Evolutionary conservation across 805 yeast species (phyloP).

Genomic region (Candida boleticola): DNA sequence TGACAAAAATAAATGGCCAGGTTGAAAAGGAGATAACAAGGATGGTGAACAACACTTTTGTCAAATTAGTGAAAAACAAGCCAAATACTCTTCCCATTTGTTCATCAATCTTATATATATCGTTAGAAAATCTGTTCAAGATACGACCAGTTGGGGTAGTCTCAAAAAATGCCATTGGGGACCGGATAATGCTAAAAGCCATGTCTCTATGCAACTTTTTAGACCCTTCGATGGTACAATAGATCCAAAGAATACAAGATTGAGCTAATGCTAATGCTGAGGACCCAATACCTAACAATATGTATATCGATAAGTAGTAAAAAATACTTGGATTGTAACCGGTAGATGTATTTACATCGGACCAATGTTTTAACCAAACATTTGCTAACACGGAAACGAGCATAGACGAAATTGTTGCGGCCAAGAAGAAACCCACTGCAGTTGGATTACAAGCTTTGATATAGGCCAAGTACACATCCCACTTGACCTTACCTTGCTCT

Average conservation of each 20-base stretch:
- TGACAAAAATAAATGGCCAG: constrained; percentile 76
- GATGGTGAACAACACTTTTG: constrained; percentile 72
- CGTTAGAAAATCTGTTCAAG: constrained; percentile 87
- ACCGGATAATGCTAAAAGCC: constrained; percentile 71
- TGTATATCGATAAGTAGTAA: constrained; percentile 72
- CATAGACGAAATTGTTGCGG: constrained; percentile 48
- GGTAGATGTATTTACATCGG: constrained; percentile 73
- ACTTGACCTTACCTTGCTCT: constrained; percentile 84
- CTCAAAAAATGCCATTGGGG: constrained; percentile 95
- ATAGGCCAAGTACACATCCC: constrained; percentile 71
- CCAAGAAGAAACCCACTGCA: constrained; percentile 53
- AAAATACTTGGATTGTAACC: constrained; percentile 74
- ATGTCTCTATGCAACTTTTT: constrained; percentile 68
- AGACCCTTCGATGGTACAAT: constrained; percentile 83
- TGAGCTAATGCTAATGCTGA: constrained; percentile 63
- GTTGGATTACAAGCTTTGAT: constrained; percentile 74
- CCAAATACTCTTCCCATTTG: constrained; percentile 66
- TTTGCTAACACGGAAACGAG: constrained; percentile 62
- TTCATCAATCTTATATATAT: constrained; percentile 86
- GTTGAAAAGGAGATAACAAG: constrained; percentile 81
- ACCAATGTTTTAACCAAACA: constrained; percentile 97
- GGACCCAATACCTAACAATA: constrained; percentile 67
- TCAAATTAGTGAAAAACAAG: constrained; percentile 60
- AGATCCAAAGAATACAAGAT: constrained; percentile 69
- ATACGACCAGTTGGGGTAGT: constrained; percentile 95